phyloP scores from a whole-genome alignment of 805 yeast genomes.

The Priceomyces fermenticarens region DNA sequence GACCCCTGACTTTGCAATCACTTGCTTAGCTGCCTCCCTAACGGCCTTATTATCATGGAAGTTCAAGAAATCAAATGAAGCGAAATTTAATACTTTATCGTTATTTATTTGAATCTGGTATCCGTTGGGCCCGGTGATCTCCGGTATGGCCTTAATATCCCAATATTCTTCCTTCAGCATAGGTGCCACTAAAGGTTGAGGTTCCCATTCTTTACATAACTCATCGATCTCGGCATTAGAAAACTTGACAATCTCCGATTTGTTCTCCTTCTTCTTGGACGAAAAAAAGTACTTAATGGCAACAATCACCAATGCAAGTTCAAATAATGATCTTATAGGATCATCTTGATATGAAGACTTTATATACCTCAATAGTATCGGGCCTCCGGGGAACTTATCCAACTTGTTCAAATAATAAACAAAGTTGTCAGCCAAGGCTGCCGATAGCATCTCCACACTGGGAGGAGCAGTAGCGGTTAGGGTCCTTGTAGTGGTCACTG shows the following conservation, averaged over 20 bases:
- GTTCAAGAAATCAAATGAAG: conserved; percentile 70
- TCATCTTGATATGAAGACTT: conserved; percentile 87
- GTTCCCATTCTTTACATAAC: conserved; percentile 86
- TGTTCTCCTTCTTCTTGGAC: conserved; percentile 72
- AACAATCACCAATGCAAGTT: conserved; percentile 69
- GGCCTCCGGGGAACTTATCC: conserved; percentile 54
- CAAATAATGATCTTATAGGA: conserved; percentile 85
- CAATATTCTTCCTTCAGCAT: conserved; percentile 52
- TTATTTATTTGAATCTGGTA: conserved; percentile 30
- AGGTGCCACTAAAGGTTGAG: conserved; percentile 72
- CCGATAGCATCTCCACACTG: conserved; percentile 33
- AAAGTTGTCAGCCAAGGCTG: conserved; percentile 31
- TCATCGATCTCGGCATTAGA: conserved; percentile 70
- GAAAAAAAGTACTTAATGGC: conserved; percentile 82
- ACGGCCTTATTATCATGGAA: conserved; percentile 50
- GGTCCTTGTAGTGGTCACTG: conserved; percentile 24
- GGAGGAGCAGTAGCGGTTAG: conserved; percentile 32
- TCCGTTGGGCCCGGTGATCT: conserved; percentile 54
- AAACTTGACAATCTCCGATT: conserved; percentile 64
- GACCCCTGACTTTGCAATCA: conserved; percentile 75
- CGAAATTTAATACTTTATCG: conserved; percentile 55
- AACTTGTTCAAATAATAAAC: conserved; percentile 33
- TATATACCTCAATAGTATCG: conserved; percentile 64
- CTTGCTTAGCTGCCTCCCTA: conserved; percentile 50
- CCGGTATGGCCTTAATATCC: conserved; percentile 64